phyloP scores from a whole-genome alignment of 108 stramenopile genomes.

The Nannochloropsis oceanica region DNA sequence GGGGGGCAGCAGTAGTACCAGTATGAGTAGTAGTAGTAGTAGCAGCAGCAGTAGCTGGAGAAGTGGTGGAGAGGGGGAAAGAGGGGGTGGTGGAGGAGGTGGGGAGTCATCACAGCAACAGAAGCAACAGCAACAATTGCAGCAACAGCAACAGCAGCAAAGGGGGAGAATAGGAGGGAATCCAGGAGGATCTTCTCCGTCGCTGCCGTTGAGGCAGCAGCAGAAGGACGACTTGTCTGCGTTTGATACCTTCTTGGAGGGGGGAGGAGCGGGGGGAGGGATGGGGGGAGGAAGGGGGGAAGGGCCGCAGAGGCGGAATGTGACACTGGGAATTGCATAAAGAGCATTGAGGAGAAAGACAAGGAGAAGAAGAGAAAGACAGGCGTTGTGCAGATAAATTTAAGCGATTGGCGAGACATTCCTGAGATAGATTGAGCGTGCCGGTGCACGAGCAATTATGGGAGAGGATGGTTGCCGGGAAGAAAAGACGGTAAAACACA shows the following conservation, averaged over 20 bases:
- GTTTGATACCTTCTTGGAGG: neutral
- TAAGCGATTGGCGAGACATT: too few species aligned
- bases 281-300: too few species aligned
- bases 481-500: neutral
- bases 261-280: neutral
- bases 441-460: too few species aligned
- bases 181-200: neutral
- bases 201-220: neutral
- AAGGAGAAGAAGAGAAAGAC: neutral
- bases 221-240: neutral
- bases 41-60: too few species aligned
- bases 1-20: neutral
- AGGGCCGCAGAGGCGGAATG: neutral
- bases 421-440: too few species aligned
- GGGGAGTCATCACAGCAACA: too few species aligned
- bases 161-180: neutral
- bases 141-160: neutral
- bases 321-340: neutral
- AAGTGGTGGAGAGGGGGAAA: too few species aligned
- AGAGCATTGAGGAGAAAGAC: neutral
- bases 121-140: too few species aligned
- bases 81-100: too few species aligned
- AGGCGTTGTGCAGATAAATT: neutral
- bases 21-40: neutral
- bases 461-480: neutral